phyloP scores from a whole-genome alignment of 2,329 filamentous ascomycete species.

The Exserohilum rostratum region DNA sequence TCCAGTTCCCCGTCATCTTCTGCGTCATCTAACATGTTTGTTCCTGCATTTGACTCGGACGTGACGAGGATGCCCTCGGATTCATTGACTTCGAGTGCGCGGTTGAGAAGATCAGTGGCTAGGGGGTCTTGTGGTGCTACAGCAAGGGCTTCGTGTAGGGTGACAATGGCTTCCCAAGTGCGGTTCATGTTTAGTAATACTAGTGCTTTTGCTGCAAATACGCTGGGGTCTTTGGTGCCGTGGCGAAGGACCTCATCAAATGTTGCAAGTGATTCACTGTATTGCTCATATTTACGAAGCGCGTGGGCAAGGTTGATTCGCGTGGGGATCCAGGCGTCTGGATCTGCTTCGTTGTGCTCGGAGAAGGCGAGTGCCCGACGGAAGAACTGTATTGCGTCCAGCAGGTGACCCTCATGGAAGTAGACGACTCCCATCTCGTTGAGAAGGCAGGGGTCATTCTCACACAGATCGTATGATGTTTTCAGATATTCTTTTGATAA shows the following conservation, averaged over 20 bases:
- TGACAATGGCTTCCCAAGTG: slow-evolving; percentile 77
- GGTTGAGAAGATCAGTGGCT: slow-evolving; percentile 77
- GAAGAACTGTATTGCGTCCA: slow-evolving; percentile 79
- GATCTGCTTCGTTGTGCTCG: slow-evolving; percentile 79
- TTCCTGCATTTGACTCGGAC: background rate
- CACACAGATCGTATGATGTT: slow-evolving; percentile 82
- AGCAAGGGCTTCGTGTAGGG: slow-evolving; percentile 83
- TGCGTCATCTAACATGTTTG: slow-evolving; percentile 6
- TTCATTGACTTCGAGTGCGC: slow-evolving; percentile 61
- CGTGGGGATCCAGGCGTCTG: slow-evolving; percentile 80
- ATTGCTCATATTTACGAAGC: slow-evolving; percentile 72
- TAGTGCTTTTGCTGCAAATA: slow-evolving; percentile 83
- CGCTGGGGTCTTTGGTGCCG: slow-evolving; percentile 76
- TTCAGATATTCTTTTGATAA: slow-evolving; percentile 94
- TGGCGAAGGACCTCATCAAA: slow-evolving; percentile 88
- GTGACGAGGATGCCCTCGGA: slow-evolving; percentile 20
- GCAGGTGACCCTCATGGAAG: slow-evolving; percentile 84
- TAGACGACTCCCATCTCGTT: slow-evolving; percentile 97
- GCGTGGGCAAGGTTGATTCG: slow-evolving; percentile 90
- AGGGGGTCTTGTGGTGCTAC: slow-evolving; percentile 80
- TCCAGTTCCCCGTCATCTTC: slow-evolving; percentile 47
- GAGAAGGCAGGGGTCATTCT: slow-evolving; percentile 83
- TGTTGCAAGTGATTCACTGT: slow-evolving; percentile 74
- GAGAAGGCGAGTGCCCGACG: slow-evolving; percentile 77
- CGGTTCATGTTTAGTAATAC: slow-evolving; percentile 79